Evolutionary conservation across 805 yeast species (phyloP).

Genomic region (Starmerella bombicola): DNA sequence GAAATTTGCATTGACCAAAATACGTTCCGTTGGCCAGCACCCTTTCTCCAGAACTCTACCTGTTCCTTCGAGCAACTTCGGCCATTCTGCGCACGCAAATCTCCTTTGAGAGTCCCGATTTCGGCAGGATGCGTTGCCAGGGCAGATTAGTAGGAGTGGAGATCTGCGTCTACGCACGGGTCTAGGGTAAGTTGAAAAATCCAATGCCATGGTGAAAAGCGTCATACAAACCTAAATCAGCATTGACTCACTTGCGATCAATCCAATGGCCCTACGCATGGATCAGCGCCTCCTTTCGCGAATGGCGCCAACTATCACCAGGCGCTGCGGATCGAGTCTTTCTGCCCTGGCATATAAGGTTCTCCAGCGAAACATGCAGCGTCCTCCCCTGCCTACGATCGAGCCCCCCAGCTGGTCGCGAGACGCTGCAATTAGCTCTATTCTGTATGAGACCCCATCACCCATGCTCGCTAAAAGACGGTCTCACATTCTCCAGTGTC

Average conservation of each 20-base stretch:
- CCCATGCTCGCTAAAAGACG: slow-evolving; percentile 47
- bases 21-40: no score
- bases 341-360: slow-evolving; percentile 92
- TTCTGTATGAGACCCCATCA: slow-evolving; percentile 78
- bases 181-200: neutral
- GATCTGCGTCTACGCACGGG: no score
- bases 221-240: no score
- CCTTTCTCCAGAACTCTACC: no score
- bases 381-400: slow-evolving; percentile 85
- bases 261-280: slow-evolving; percentile 2
- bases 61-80: no score
- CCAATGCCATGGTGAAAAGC: neutral
- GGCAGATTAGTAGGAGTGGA: no score
- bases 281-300: neutral
- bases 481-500: slow-evolving; percentile 87
- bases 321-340: slow-evolving; percentile 40
- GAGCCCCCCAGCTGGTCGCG: slow-evolving; percentile 94
- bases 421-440: slow-evolving; percentile 91
- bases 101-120: no score
- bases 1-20: no score
- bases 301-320: neutral
- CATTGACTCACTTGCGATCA: no score
- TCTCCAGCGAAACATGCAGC: slow-evolving; percentile 68
- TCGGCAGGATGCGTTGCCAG: no score
- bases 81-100: no score